Evolutionary conservation across 345 rosid genomes (phyloP).

Genomic region (Dipteronia sinensis): DNA sequence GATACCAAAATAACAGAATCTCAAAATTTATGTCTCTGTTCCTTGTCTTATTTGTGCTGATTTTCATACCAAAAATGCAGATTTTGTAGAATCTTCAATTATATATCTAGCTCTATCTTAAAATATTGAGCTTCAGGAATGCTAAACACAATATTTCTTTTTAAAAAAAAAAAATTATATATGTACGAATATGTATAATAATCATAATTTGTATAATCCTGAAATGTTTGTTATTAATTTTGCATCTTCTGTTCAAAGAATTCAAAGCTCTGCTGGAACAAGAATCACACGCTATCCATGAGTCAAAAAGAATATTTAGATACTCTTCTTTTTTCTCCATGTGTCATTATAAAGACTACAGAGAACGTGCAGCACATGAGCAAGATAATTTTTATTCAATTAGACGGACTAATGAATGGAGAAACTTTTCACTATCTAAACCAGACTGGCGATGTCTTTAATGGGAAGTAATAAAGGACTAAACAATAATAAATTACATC

Average conservation of each 20-base stretch:
- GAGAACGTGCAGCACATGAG: background rate
- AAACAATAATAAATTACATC: background rate
- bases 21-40: background rate
- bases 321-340: background rate
- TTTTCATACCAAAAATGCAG: conserved; percentile 8
- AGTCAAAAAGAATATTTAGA: no score
- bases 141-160: no score
- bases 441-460: conserved; percentile 6
- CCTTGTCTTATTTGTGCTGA: background rate
- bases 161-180: no score
- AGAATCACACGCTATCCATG: no score
- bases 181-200: no score
- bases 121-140: no score
- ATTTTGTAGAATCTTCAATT: background rate
- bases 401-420: background rate
- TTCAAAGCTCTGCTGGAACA: no score
- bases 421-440: background rate
- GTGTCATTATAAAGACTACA: background rate
- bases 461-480: background rate
- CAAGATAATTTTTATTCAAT: background rate
- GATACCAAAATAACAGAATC: background rate
- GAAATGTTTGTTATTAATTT: no score
- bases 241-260: no score
- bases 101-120: background rate
- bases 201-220: no score